Conservation (phyloP, 805 yeast species). For the Cyberlindnera mrakii region DNA sequence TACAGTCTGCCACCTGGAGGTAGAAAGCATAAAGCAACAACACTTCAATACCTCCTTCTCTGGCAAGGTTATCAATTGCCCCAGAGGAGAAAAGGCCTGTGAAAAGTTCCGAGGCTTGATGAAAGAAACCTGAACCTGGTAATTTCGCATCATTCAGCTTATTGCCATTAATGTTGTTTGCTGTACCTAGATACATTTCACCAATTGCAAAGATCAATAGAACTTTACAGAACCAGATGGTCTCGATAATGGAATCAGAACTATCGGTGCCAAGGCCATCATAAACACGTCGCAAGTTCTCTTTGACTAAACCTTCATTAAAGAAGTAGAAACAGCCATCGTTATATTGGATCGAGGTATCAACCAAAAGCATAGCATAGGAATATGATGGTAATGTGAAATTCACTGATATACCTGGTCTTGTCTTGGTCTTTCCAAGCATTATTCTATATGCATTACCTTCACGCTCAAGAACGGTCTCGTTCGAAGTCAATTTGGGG, state of each 20-base stretch:
- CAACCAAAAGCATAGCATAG: conserved; percentile 68
- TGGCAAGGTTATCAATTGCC: conserved; percentile 70
- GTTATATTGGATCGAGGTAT: conserved; percentile 70
- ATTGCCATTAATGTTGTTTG: conserved; percentile 52
- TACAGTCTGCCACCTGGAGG: conserved; percentile 78
- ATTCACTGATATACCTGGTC: conserved; percentile 64
- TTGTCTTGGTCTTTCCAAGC: conserved; percentile 58
- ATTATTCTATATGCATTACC: conserved; percentile 72
- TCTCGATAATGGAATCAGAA: conserved; percentile 55
- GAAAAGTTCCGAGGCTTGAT: conserved; percentile 73
- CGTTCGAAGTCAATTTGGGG: conserved; percentile 25
- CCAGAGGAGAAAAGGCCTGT: conserved; percentile 75
- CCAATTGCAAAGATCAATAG: conserved; percentile 71
- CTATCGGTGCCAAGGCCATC: conserved; percentile 33
- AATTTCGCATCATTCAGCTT: conserved; percentile 38
- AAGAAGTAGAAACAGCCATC: conserved; percentile 83
- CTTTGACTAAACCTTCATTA: conserved; percentile 74
- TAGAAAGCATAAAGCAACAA: conserved; percentile 70
- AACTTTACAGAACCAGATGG: conserved; percentile 78
- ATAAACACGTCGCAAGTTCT: conserved; percentile 57
- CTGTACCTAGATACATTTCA: conserved; percentile 77
- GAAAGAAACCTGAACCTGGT: conserved; percentile 76
- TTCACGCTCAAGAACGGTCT: conserved; percentile 63
- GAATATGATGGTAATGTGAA: conserved; percentile 72
- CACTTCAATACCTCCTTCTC: conserved; percentile 78